Evolutionary conservation across 2,329 filamentous ascomycete species (phyloP), one percentile per base, ranked within the genome.

Genomic region (Hymenoscyphus fraxineus): DNA sequence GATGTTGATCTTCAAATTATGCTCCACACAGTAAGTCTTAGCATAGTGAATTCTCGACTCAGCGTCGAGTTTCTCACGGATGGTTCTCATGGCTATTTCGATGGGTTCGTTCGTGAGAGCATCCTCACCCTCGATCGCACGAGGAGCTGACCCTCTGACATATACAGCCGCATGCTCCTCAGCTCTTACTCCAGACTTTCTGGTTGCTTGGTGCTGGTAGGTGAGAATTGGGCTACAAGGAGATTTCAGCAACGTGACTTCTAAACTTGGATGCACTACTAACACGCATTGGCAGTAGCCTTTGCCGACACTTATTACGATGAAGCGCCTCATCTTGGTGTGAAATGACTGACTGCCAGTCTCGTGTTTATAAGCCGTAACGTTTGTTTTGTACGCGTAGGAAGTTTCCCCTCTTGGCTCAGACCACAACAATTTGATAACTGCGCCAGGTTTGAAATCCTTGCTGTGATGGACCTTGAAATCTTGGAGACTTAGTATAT

Each of bases 21-120:
- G 60, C 44, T 72, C 71, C 1, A 73, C 62, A 0, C 70, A 72
- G 35, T 73, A 71, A 1, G 68, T 38, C 32, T 73, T 73, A 0
- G 68, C 65, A 31, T 71, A 73, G n/a, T 72, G 70, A 0, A 73
- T 6, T 1, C 71, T 61, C 7, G 69, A 70, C 2, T 15, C 16
- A 0, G 0, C 0, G 5, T 62, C 41, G 2, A 70, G 40, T 32
- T 63, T 62, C 1, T 47, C 41, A 2, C 41, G 41, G n/a, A 19
- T 5, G 1, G 16, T 47, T 1, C 10, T 10, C 1, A 47, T 9
- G 4, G n/a, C 3, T 16, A 47, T 47, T 10, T 47, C 41, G 41
- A 47, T 47, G 40, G 40, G n/a, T n/a, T n/a, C n/a, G n/a, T n/a
- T n/a, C n/a, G n/a, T n/a, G n/a, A n/a, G n/a, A n/a, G n/a, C n/a